Conservation (phyloP, 768 basidiomycete genomes). For the Kwoniella pini region DNA sequence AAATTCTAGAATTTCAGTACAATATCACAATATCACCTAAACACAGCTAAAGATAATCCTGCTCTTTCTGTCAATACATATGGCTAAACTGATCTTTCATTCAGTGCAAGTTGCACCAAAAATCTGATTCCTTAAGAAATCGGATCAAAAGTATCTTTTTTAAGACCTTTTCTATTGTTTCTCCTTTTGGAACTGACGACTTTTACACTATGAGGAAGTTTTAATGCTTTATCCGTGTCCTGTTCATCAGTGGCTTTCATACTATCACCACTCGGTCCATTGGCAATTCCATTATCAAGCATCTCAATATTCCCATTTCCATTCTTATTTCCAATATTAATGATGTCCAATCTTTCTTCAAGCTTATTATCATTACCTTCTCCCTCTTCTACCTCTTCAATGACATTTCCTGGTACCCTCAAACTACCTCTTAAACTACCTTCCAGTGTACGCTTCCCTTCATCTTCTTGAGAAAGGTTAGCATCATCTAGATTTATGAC, state of each 20-base stretch:
- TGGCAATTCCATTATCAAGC: too few species aligned
- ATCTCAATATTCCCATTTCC: not conserved
- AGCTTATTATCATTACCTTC: not conserved
- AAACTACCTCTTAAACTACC: conserved; percentile 12
- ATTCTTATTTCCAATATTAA: not conserved
- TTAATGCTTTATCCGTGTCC: not conserved
- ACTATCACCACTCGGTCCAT: not conserved
- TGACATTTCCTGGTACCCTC: conserved; percentile 9
- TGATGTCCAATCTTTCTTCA: not conserved
- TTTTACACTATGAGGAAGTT: conserved; percentile 7
- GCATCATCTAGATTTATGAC: conserved; percentile 39
- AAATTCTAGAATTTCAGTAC: too few species aligned
- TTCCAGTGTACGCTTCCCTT: not conserved
- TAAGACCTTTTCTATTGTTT: conserved; percentile 8
- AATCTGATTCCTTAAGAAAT: conserved; percentile 14
- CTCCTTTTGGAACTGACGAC: conserved; percentile 20
- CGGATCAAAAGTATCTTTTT: conserved; percentile 20
- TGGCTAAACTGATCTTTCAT: too few species aligned
- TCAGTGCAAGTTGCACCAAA: not conserved
- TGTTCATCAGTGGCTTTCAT: not conserved
- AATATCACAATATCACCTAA: too few species aligned
- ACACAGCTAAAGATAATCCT: too few species aligned
- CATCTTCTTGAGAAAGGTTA: not conserved
- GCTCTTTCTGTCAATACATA: too few species aligned
- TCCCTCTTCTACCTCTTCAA: conserved; percentile 10